These are phyloP conservation scores for Microbotryum violaceum DNA, from an alignment of 1,284 basidiomycete genomes.

Conservation along the genomic window DNA sequence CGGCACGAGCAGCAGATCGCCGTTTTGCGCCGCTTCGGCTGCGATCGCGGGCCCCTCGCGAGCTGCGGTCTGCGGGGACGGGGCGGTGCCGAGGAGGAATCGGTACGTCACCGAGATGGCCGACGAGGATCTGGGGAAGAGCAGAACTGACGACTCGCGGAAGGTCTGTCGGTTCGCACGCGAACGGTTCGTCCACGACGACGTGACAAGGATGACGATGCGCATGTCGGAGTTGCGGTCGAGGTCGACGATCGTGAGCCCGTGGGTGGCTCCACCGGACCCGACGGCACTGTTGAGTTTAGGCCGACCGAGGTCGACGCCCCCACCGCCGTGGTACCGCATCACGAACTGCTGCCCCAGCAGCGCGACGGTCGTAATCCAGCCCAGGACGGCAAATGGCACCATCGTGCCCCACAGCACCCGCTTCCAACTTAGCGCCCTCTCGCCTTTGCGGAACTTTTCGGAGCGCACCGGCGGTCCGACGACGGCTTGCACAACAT, in stretches of 20 bases:
- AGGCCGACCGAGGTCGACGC: conserved; percentile 10
- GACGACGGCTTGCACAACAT: conserved; percentile 21
- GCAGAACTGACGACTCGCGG: conserved; percentile 19
- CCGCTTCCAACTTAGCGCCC: conserved; percentile 26
- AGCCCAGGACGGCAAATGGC: conserved; percentile 26
- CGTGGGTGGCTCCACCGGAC: neutral
- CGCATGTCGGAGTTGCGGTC: conserved; percentile 8
- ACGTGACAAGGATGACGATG: conserved; percentile 28
- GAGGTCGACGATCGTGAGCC: conserved; percentile 1
- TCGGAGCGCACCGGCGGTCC: conserved; percentile 29
- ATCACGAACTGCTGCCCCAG: conserved; percentile 27
- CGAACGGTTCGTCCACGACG: conserved; percentile 25
- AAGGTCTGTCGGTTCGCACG: conserved; percentile 19
- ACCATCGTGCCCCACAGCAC: conserved; percentile 29
- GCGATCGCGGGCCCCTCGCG: conserved; percentile 18
- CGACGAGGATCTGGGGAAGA: conserved; percentile 11
- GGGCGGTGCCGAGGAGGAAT: conserved; percentile 27
- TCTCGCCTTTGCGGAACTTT: conserved; percentile 28
- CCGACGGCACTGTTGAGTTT: conserved; percentile 1
- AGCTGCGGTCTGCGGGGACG: conserved; percentile 16
- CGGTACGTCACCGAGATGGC: conserved; percentile 21
- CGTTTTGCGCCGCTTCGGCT: conserved; percentile 17
- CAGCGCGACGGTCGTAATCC: conserved; percentile 22
- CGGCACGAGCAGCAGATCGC: conserved; percentile 26
- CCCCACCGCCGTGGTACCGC: conserved; percentile 27